These are phyloP conservation scores for Ormosia emarginata DNA, from an alignment of 306 rosid species.

Conservation along the genomic window DNA sequence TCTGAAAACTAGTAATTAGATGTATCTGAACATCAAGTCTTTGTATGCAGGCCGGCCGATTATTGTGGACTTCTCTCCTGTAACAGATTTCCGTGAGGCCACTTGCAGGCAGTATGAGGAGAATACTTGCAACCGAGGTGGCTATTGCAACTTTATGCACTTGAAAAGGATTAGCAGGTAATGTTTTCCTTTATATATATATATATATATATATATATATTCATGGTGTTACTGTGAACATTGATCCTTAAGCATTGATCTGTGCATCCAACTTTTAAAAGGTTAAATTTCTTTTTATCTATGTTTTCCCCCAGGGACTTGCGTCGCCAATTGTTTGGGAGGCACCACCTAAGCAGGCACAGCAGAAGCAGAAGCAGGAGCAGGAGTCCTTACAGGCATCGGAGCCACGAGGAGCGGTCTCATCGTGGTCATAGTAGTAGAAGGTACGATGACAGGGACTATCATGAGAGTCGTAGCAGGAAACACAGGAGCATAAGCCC, in stretches of 20 bases:
- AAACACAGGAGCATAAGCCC: conserved; percentile 67
- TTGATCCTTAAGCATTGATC: not conserved
- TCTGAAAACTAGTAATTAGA: no score
- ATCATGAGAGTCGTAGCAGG: conserved; percentile 50
- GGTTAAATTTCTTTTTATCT: not conserved
- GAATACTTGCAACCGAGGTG: conserved; percentile 28
- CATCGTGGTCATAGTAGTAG: conserved; percentile 47
- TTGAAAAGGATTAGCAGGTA: conserved; percentile 35
- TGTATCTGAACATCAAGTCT: not conserved
- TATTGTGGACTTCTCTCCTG: conserved; percentile 30
- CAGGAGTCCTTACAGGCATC: conserved; percentile 69
- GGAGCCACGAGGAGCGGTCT: conserved; percentile 65
- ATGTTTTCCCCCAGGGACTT: conserved; percentile 43
- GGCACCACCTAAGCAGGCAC: conserved; percentile 29
- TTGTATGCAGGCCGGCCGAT: conserved; percentile 25
- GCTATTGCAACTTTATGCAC: conserved; percentile 34
- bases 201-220: no score
- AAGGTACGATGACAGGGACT: conserved; percentile 68
- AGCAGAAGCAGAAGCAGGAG: conserved; percentile 63
- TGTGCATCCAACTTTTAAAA: not conserved
- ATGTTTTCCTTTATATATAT: no score
- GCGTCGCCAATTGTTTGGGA: conserved; percentile 66
- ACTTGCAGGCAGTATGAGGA: conserved; percentile 33
- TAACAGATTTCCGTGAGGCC: conserved; percentile 30
- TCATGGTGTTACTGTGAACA: not conserved